phyloP scores from a whole-genome alignment of 495 filamentous ascomycete genomes.

The Cudoniella acicularis region DNA sequence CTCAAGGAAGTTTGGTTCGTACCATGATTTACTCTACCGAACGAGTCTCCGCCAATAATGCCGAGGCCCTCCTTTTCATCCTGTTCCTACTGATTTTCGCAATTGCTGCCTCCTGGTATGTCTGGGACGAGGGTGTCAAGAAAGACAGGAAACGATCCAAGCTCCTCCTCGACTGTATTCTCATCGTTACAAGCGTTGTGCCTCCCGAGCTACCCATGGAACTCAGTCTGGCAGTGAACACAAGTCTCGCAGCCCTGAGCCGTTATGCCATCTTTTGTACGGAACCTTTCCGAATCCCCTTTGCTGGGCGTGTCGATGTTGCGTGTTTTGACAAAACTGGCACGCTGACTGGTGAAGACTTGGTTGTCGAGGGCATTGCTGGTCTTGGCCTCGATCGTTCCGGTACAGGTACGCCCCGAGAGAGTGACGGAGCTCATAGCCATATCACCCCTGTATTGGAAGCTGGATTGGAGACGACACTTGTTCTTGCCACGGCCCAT shows the following conservation, averaged over 20 bases:
- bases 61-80: slow-evolving; percentile 92
- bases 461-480: slow-evolving; percentile 74
- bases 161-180: slow-evolving; percentile 91
- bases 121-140: slow-evolving; percentile 92
- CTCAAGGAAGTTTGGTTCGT: slow-evolving; percentile 92
- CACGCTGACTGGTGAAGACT: slow-evolving; percentile 92
- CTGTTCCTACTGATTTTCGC: slow-evolving; percentile 95
- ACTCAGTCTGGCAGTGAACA: slow-evolving; percentile 94
- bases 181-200: slow-evolving; percentile 96
- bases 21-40: slow-evolving; percentile 99
- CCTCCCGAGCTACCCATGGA: slow-evolving; percentile 98
- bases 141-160: slow-evolving; percentile 96
- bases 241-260: slow-evolving; percentile 91
- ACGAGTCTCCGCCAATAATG: slow-evolving; percentile 95
- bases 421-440: slow-evolving; percentile 74
- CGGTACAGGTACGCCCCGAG: slow-evolving; percentile 58
- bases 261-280: slow-evolving; percentile 98
- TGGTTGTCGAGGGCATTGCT: slow-evolving; percentile 96
- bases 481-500: slow-evolving; percentile 93
- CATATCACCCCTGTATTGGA: slow-evolving; percentile 62
- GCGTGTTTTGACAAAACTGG: slow-evolving; percentile 99
- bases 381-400: slow-evolving; percentile 70
- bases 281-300: slow-evolving; percentile 98
- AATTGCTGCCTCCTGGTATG: slow-evolving; percentile 98
- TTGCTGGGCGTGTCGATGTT: slow-evolving; percentile 90